phyloP scores from a whole-genome alignment of 768 basidiomycete genomes.

The Termitomyces sp. region DNA sequence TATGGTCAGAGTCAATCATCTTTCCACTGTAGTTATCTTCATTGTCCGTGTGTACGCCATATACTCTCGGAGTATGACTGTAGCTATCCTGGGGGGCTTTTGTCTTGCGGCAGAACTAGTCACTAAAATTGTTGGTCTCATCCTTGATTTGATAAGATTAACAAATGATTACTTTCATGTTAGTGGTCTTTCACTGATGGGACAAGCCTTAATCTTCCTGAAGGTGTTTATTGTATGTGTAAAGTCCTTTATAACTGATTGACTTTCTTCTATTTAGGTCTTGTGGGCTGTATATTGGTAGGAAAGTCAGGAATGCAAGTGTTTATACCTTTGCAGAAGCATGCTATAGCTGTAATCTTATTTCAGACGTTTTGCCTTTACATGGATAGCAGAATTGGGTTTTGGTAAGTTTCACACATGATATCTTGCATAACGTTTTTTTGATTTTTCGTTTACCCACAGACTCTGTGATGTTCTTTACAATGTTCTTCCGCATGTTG shows the following conservation, averaged over 20 bases:
- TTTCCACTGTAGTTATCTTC: neutral
- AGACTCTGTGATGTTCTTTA: conserved; percentile 27
- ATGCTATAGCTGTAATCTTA: neutral
- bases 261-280: conserved; percentile 13
- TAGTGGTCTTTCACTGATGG: conserved; percentile 34
- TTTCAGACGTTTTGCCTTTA: conserved; percentile 26
- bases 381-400: conserved; percentile 31
- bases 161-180: neutral
- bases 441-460: neutral
- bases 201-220: conserved; percentile 23
- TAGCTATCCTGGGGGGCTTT: conserved; percentile 8
- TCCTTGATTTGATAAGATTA: neutral
- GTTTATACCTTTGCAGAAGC: conserved; percentile 11
- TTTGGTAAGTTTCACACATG: conserved; percentile 20
- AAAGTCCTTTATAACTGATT: neutral
- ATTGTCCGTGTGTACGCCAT: conserved; percentile 17
- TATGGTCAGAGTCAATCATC: neutral
- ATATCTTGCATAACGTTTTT: neutral
- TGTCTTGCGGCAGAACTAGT: conserved; percentile 12
- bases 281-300: conserved; percentile 31
- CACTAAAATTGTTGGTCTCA: conserved; percentile 25
- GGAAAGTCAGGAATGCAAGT: conserved; percentile 13
- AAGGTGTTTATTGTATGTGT: conserved; percentile 12
- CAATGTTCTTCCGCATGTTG: conserved; percentile 23
- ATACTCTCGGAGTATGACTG: conserved; percentile 16